A percentile compares a stretch with the other conserved stretches of the same genome.
Evolutionary conservation across 306 rosid species (phyloP).

Genomic region (Glycine tomentella): DNA sequence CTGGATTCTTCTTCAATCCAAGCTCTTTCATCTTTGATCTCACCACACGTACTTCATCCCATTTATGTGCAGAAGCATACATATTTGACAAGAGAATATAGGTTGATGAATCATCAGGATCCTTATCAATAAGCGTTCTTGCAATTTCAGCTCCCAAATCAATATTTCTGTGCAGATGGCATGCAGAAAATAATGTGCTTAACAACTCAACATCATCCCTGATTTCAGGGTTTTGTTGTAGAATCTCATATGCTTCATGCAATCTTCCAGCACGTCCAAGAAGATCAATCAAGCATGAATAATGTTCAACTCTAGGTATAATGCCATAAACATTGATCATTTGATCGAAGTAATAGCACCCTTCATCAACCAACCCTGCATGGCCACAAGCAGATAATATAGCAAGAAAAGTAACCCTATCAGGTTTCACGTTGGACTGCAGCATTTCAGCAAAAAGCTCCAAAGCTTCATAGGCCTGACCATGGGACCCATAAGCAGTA

Average conservation of each 20-base stretch:
- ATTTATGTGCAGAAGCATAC: conserved; percentile 69
- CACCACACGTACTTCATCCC: conserved; percentile 73
- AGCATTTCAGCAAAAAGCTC: conserved; percentile 70
- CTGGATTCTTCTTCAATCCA: conserved; percentile 77
- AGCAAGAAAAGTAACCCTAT: conserved; percentile 74
- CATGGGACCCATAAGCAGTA: conserved; percentile 81
- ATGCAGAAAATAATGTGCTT: conserved; percentile 77
- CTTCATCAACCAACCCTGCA: conserved; percentile 76
- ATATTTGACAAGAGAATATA: conserved; percentile 66
- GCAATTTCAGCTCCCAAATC: conserved; percentile 70
- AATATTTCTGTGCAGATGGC: conserved; percentile 63
- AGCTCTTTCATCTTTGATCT: conserved; percentile 75
- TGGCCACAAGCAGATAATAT: conserved; percentile 85
- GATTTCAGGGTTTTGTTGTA: conserved; percentile 64
- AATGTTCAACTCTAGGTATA: conserved; percentile 71
- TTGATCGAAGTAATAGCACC: conserved; percentile 64
- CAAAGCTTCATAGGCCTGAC: conserved; percentile 72
- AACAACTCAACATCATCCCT: conserved; percentile 61
- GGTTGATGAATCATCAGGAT: conserved; percentile 73
- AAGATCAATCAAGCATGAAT: conserved; percentile 83
- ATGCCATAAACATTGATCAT: conserved; percentile 67
- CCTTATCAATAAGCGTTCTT: conserved; percentile 57
- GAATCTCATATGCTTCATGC: conserved; percentile 72
- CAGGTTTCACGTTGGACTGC: conserved; percentile 60
- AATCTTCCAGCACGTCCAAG: conserved; percentile 90